These are phyloP conservation scores for Ceratocystis colombiana DNA, from an alignment of 2,329 filamentous ascomycete genomes.

Conservation along the genomic window DNA sequence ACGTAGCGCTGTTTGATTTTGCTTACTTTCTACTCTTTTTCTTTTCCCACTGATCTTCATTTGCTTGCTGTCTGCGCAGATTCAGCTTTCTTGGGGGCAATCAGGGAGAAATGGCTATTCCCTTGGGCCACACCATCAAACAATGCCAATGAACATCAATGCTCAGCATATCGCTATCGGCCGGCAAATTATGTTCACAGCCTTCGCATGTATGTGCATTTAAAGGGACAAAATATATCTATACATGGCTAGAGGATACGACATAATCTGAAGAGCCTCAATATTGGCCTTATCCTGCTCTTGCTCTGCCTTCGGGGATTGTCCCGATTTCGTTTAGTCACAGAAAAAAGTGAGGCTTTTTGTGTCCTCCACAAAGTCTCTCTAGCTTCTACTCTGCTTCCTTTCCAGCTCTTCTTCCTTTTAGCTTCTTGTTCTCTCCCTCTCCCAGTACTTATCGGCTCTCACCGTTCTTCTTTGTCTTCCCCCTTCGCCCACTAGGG, in stretches of 20 bases:
- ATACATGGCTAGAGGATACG: not conserved
- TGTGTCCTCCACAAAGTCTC: not conserved
- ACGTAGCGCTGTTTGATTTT: too few relatives aligned
- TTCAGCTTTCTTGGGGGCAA: not conserved
- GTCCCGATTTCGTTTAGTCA: not conserved
- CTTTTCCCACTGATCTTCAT: not conserved
- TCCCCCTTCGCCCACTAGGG: not conserved
- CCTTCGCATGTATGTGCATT: not conserved
- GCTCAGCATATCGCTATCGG: too few relatives aligned
- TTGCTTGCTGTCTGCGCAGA: not conserved
- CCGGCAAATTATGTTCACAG: not conserved
- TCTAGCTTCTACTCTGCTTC: not conserved
- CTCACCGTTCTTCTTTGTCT: slow-evolving; percentile 7
- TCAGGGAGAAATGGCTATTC: too few relatives aligned
- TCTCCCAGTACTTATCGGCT: not conserved
- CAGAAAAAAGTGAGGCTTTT: not conserved
- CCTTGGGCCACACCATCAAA: too few relatives aligned
- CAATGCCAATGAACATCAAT: too few relatives aligned
- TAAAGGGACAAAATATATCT: not conserved
- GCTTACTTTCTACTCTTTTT: not conserved
- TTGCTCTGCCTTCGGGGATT: not conserved
- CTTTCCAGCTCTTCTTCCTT: not conserved
- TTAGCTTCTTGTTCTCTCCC: not conserved
- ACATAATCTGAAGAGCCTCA: not conserved
- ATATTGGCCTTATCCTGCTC: not conserved